Base-by-base conservation (phyloP, 352 stramenopile species). In the Phytophthora cactorum region DNA sequence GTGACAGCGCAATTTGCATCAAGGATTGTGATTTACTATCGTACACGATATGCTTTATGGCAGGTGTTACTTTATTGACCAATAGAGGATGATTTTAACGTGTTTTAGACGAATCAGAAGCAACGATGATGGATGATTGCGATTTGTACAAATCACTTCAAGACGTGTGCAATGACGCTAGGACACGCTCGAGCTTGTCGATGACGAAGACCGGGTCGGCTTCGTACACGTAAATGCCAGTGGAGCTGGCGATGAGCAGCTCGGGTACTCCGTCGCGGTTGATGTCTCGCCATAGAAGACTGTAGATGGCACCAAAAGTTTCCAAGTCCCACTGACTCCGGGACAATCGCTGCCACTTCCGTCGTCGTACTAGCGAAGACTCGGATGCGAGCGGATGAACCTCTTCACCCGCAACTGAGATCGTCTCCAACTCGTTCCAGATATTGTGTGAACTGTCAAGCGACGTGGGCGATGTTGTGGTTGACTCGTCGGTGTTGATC, bases 251-350 rank as follows among this genome's bases (percentile, higher is more conserved):
- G 4, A 92, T 50, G 5, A 92, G 62, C 25, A 94, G 52, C 49
- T 94, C 86, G 2, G 75, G 50, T 5, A 91, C 76, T 38, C 84
- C 84, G 32, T 94, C 84, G 49, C 60, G 58, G 52, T 94, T 92
- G 11, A 92, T 50, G 60, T 94, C 86, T 45, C 82, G 61, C 68
- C 74, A 85, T 4, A 81, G 52, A n/a, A 94, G 71, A 56, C 82
- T 91, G 74, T 92, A 94, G 66, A 94, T 83, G 34, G 74, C 61
- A 1, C 86, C 86, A 52, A 91, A 91, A 0, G 71, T 79, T 17
- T 89, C 67, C 34, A 94, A 54, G 43, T 82, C 55, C 79, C 81
- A 91, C 8, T 66, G 36, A 1, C 57, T 43, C 6, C 57, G 44
- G 1, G 68, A 32, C 29, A 88, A 31, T 38, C 70, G 58, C 7